phyloP scores from a whole-genome alignment of 345 rosid species.

The Geranium brycei region DNA sequence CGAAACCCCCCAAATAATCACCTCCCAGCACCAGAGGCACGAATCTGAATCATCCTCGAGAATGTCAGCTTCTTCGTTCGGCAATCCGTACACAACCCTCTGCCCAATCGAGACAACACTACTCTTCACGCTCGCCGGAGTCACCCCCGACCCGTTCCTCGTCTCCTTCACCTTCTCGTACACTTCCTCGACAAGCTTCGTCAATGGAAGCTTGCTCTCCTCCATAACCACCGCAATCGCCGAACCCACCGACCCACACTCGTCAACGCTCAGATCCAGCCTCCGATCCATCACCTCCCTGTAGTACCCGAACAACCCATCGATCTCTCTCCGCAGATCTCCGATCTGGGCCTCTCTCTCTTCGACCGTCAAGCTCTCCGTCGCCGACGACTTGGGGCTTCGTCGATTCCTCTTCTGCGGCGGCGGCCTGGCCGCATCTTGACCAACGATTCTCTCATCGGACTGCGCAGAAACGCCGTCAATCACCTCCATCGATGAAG shows the following conservation, averaged over 20 bases:
- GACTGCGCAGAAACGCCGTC: not conserved
- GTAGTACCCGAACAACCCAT: conserved; percentile 44
- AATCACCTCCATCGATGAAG: not conserved
- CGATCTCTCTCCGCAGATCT: conserved; percentile 30
- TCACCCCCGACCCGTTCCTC: conserved; percentile 11
- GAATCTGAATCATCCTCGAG: conserved; percentile 54
- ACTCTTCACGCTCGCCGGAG: conserved; percentile 43
- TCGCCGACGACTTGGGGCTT: not conserved
- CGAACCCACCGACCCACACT: conserved; percentile 26
- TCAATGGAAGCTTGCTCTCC: conserved; percentile 52
- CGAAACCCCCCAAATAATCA: conserved; percentile 6
- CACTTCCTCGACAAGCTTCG: conserved; percentile 50
- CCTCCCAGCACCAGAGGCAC: conserved; percentile 99
- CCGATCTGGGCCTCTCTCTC: conserved; percentile 34
- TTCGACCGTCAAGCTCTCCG: conserved; percentile 18
- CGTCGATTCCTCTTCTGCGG: conserved; percentile 53
- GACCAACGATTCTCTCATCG: conserved; percentile 7
- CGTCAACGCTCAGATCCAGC: conserved; percentile 17
- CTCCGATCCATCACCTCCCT: conserved; percentile 25
- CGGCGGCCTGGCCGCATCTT: conserved; percentile 17
- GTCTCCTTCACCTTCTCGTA: conserved; percentile 24
- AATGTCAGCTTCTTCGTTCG: conserved; percentile 60
- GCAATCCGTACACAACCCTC: conserved; percentile 62
- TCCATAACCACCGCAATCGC: conserved; percentile 58
- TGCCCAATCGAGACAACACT: conserved; percentile 63